phyloP scores from a whole-genome alignment of 139 green algal genomes.

The Edaphochlamys debaryana region DNA sequence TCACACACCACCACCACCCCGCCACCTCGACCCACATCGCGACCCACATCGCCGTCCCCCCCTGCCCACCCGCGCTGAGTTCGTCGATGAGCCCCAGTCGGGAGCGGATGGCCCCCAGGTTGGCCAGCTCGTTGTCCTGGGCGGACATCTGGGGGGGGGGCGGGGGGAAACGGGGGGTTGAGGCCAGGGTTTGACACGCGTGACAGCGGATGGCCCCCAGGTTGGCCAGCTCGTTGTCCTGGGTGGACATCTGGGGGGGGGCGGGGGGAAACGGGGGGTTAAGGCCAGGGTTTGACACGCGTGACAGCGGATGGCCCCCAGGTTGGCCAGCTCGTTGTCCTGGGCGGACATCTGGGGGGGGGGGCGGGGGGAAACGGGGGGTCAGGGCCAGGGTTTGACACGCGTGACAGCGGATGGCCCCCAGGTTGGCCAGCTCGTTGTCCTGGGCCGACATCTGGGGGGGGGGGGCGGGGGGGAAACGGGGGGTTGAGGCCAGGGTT shows the following conservation, averaged over 20 bases:
- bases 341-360: background rate
- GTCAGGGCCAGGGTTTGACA: background rate
- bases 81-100: slow-evolving; percentile 35
- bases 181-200: background rate
- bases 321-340: background rate
- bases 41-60: too few species aligned
- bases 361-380: background rate
- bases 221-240: background rate
- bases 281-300: background rate
- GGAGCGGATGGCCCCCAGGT: background rate
- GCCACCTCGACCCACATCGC: too few species aligned
- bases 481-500: background rate
- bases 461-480: background rate
- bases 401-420: background rate
- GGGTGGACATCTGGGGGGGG: background rate
- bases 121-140: background rate
- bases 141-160: background rate
- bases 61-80: slow-evolving; percentile 6
- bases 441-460: background rate
- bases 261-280: background rate
- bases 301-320: background rate
- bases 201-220: background rate
- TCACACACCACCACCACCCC: too few species aligned
- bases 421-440: background rate
- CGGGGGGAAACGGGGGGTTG: background rate